phyloP scores from a whole-genome alignment of 208 protist species.

The Tritrichomonas foetus region DNA sequence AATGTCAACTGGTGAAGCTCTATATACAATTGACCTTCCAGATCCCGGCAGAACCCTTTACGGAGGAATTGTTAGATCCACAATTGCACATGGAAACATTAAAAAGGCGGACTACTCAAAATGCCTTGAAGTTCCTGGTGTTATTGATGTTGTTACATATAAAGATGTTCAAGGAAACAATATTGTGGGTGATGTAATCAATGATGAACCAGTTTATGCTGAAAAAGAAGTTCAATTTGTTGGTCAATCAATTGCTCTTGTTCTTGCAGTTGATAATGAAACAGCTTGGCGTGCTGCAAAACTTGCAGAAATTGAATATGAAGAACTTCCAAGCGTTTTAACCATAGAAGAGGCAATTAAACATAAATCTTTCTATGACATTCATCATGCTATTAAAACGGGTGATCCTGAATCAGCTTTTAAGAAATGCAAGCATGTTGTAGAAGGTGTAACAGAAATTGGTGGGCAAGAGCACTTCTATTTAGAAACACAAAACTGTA shows the following conservation, averaged over 20 bases:
- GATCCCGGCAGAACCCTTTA: not conserved
- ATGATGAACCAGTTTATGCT: conserved; percentile 68
- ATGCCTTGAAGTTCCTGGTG: conserved; percentile 48
- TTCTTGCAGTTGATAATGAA: conserved; percentile 60
- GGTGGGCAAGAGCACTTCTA: conserved; percentile 80
- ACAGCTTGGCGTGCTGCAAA: conserved; percentile 49
- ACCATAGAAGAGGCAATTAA: conserved; percentile 61
- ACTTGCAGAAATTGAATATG: conserved; percentile 60
- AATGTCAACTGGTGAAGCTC: conserved; percentile 71
- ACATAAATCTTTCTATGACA: conserved; percentile 37
- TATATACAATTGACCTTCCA: conserved; percentile 59
- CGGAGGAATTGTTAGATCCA: conserved; percentile 45
- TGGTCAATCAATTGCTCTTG: conserved; percentile 65
- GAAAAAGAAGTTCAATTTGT: conserved; percentile 48
- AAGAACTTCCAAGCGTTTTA: conserved; percentile 52
- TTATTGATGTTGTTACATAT: conserved; percentile 43
- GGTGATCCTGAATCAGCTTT: conserved; percentile 63
- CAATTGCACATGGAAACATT: conserved; percentile 47
- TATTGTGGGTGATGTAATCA: conserved; percentile 53
- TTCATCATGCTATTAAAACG: conserved; percentile 47
- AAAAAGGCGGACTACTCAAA: conserved; percentile 41
- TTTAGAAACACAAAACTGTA: conserved; percentile 64
- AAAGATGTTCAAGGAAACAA: conserved; percentile 51
- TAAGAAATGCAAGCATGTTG: conserved; percentile 48
- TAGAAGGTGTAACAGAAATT: conserved; percentile 59